Base-by-base conservation (phyloP, 148 eudicot genomes). In the Talinum fruticosum region DNA sequence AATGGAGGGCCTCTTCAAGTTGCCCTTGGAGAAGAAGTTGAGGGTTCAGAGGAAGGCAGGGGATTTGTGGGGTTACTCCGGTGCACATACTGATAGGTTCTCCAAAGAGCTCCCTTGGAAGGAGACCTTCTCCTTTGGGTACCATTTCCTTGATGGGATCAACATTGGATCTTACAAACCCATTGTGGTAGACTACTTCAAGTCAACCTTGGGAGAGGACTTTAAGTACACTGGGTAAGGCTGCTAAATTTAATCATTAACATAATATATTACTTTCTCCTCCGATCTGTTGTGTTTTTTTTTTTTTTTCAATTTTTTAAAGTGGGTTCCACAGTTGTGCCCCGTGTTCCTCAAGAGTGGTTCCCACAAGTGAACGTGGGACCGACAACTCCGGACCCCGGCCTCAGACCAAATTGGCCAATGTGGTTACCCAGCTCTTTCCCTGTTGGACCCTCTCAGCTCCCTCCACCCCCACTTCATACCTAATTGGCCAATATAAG, bases 51-150 rank as follows among this genome's bases (percentile, higher is more conserved):
- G 78, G 47, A 78, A 73, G 68, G 77, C 77, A 8, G 88, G 88
- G 6, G 82, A 84, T 3, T 41, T 86, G 73, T 83, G 78, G 66
- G 88, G 88, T 8, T 86, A 86, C 73, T 86, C 88, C 16, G 86
- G 84, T 72, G 88, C 79, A 51, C 88, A 86, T 73, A 78, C 82
- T 68, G 86, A 86, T 79, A 82, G 88, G 14, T 86, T 75, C 45
- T 66, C 76, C 13, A 66, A 82, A 23, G 71, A 83, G 53, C 75
- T 83, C 45, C 86, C 84, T 28, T 85, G 87, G 85, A 85, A 85
- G 75, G 87, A 85, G 75, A 85, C 87, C 4, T 83, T 85, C 33
- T 82, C 87, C 1, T 85, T 82, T 67, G 83, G 62, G 12, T 82
- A 77, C 73, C 66, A 72, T 26, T 83, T 57, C 2, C 7, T 34